Base-by-base conservation (phyloP, 2,329 filamentous ascomycete species). In the Akanthomyces lecanii region DNA sequence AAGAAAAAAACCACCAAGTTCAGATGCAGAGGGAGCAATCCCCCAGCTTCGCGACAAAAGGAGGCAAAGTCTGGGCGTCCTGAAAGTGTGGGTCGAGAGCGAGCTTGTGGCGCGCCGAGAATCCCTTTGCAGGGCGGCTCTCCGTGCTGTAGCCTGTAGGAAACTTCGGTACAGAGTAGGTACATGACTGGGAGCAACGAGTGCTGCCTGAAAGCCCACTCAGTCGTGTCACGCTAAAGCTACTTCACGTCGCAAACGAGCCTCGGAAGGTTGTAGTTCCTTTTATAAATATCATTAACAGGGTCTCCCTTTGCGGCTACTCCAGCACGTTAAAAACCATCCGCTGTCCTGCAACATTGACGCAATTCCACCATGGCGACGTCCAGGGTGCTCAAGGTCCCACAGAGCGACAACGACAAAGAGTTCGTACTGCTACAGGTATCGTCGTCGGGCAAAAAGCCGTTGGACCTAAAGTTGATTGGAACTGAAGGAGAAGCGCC, bases 401-500 rank as follows among this genome's bases (percentile, higher is more conserved):
- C 63, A 3, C 63, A 64, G 8, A 62, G 42, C 44, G 63, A 64
- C 25, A 36, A 56, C 16, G 59, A 62, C 25, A 36, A 48, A 21
- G 28, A 47, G 28, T 86, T 82, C 66, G 80, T 91, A 36, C 79
- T 92, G 25, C 71, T 90, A 21, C 81, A 89, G 68, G 82, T 87
- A 63, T 78, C 78, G 2, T 76, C 82, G 25, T 80, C 74, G 62
- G 78, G 77, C 44, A 75, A 78, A 42, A 79, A 79, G 63, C 79
- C 81, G 1, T 76, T 92, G 36, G 87, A 91, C 72, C 73, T 90
- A 53, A 86, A 85, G 71, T 74, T 92, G 36, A 79, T 88, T 40
- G 89, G 83, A 40, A 91, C 89, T 36, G 89, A 92, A 69, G 85
- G 85, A 61, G 81, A 83, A 62, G 81, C 79, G 54, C 81, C 86